Evolutionary conservation across 108 stramenopile species (phyloP).

Genomic region (Seminavis robusta): DNA sequence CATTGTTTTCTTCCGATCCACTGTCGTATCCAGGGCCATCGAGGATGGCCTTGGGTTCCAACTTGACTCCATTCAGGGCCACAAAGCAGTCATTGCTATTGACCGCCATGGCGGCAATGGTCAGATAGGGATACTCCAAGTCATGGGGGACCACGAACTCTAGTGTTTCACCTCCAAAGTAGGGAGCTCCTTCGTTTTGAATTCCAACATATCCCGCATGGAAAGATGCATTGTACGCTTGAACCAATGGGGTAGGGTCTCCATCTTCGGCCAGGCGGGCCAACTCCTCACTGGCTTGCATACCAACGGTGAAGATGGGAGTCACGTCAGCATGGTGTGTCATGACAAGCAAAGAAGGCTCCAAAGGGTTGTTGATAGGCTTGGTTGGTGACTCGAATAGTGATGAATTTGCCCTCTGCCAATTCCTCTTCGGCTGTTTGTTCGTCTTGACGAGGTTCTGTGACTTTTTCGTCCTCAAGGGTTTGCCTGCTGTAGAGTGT

Average conservation of each 20-base stretch:
- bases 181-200: not conserved
- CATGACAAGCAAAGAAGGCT: slow-evolving; percentile 5
- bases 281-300: not conserved
- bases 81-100: slow-evolving; percentile 24
- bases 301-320: slow-evolving; percentile 3
- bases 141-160: no score
- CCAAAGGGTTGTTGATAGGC: slow-evolving; percentile 5
- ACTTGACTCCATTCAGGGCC: no score
- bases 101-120: slow-evolving; percentile 15
- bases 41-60: no score
- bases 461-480: no score
- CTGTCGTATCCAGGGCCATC: slow-evolving; percentile 2
- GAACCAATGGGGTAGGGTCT: not conserved
- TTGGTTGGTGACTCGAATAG: no score
- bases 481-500: no score
- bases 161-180: not conserved
- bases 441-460: not conserved
- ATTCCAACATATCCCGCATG: no score
- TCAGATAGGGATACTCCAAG: slow-evolving; percentile 3
- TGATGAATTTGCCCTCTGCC: no score
- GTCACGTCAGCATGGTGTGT: not conserved
- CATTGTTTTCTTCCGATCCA: slow-evolving; percentile 17
- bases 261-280: slow-evolving; percentile 6
- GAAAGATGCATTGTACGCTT: no score
- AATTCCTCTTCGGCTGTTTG: not conserved